These are phyloP conservation scores for Colletotrichum sp. DNA, from an alignment of 2,329 filamentous ascomycete genomes.

Conservation along the genomic window DNA sequence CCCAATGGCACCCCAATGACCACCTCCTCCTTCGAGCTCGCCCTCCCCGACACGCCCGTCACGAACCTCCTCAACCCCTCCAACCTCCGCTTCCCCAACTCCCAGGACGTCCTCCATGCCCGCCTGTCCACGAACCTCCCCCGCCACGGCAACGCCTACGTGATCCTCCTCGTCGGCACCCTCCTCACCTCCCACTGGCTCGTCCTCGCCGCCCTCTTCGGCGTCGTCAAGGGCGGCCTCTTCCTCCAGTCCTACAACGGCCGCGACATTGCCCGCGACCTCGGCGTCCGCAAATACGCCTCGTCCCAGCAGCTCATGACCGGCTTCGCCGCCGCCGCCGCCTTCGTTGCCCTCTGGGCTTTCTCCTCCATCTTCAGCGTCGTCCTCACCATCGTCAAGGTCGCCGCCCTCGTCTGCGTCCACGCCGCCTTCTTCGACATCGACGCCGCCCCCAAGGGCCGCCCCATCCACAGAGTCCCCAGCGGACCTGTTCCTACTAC, in stretches of 20 bases:
- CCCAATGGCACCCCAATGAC: background rate
- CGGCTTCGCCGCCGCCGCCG: constrained; percentile 1
- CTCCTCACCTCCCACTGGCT: constrained; percentile 17
- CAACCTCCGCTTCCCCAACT: constrained; percentile 3
- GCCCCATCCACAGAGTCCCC: background rate
- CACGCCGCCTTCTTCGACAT: constrained; percentile 14
- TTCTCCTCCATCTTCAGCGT: constrained; percentile 18
- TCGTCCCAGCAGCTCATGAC: constrained; percentile 14
- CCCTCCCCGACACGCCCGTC: constrained; percentile 14
- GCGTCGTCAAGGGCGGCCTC: constrained; percentile 14
- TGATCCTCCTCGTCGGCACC: constrained; percentile 18
- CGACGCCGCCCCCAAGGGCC: background rate
- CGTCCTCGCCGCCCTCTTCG: constrained; percentile 14
- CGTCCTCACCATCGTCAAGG: constrained; percentile 10
- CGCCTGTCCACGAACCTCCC: constrained; percentile 10
- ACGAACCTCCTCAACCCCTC: constrained; percentile 19
- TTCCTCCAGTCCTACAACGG: constrained; percentile 18
- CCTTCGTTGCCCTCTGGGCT: constrained; percentile 13
- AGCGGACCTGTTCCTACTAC: background rate
- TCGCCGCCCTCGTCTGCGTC: constrained; percentile 5
- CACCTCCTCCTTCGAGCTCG: constrained; percentile 1
- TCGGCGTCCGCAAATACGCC: constrained; percentile 15
- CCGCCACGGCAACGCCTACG: constrained; percentile 19
- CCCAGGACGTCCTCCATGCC: constrained; percentile 12
- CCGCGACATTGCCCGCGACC: constrained; percentile 18